These are phyloP conservation scores for Fusarium keratoplasticum DNA, from an alignment of 2,329 filamentous ascomycete genomes.

Conservation along the genomic window DNA sequence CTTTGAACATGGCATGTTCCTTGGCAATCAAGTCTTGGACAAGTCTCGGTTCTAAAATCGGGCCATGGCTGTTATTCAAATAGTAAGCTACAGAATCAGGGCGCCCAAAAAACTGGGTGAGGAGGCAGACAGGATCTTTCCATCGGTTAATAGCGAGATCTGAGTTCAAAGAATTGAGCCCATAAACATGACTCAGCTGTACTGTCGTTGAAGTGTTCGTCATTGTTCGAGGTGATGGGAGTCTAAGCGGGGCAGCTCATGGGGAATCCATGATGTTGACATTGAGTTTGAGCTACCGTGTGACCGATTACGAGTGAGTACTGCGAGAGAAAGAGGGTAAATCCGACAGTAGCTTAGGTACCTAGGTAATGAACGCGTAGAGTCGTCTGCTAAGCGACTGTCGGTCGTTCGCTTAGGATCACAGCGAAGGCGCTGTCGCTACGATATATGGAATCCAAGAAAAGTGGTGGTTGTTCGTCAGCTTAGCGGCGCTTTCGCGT, in stretches of 20 bases:
- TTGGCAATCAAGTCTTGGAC: background rate
- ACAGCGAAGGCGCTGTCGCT: background rate
- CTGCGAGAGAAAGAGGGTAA: background rate
- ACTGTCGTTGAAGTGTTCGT: background rate
- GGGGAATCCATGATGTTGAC: background rate
- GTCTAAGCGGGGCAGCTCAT: background rate
- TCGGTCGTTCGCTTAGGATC: background rate
- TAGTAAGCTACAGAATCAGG: background rate
- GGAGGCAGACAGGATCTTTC: background rate
- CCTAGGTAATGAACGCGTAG: background rate
- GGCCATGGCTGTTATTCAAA: background rate
- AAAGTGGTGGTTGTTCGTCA: background rate
- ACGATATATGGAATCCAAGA: background rate
- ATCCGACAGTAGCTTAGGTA: background rate
- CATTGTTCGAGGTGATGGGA: background rate
- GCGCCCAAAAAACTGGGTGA: background rate
- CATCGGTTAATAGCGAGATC: background rate
- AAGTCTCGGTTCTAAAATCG: background rate
- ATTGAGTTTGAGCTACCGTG: background rate
- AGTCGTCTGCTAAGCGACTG: background rate
- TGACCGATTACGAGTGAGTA: background rate
- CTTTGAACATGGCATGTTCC: background rate
- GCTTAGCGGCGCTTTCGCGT: background rate
- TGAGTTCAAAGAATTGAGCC: background rate
- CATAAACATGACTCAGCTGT: background rate